Conservation (phyloP, 768 basidiomycete genomes). For the Pisolithus tinctorius region DNA sequence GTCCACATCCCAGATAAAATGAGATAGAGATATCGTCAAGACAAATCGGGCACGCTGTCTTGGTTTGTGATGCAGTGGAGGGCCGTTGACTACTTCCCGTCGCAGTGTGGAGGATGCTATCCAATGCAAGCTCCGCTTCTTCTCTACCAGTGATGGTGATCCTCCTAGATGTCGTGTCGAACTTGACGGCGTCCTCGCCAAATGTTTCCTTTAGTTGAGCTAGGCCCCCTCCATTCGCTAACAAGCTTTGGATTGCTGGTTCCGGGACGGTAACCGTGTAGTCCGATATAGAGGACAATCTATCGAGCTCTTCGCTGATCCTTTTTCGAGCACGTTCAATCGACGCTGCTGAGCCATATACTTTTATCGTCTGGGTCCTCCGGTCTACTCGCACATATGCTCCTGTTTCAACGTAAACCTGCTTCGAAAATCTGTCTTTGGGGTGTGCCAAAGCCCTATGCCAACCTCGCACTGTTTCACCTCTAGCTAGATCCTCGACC, state of each 20-base stretch:
- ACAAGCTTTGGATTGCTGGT: constrained; percentile 37
- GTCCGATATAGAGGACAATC: constrained; percentile 37
- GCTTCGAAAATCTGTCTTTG: constrained; percentile 28
- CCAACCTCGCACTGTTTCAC: constrained; percentile 46
- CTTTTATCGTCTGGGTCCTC: constrained; percentile 37
- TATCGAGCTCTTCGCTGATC: constrained; percentile 42
- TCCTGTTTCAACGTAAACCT: constrained; percentile 29
- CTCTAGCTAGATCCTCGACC: constrained; percentile 47
- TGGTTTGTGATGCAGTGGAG: not conserved
- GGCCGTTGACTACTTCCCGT: constrained; percentile 13
- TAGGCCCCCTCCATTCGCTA: constrained; percentile 41
- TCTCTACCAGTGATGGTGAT: constrained; percentile 52
- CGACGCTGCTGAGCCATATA: constrained; percentile 37
- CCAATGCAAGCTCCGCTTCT: constrained; percentile 42
- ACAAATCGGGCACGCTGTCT: constrained; percentile 46
- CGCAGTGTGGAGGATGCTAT: constrained; percentile 38
- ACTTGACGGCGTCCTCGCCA: constrained; percentile 46
- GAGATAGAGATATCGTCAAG: constrained; percentile 37
- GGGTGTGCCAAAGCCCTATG: constrained; percentile 34
- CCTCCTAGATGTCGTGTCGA: constrained; percentile 35
- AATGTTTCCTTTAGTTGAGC: constrained; percentile 44
- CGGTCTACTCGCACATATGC: constrained; percentile 42
- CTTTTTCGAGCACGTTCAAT: constrained; percentile 37
- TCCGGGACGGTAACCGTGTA: constrained; percentile 33
- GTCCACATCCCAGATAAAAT: constrained; percentile 53